These are phyloP conservation scores for Pleurotus cornucopiae DNA, from an alignment of 768 basidiomycete species.

Conservation along the genomic window DNA sequence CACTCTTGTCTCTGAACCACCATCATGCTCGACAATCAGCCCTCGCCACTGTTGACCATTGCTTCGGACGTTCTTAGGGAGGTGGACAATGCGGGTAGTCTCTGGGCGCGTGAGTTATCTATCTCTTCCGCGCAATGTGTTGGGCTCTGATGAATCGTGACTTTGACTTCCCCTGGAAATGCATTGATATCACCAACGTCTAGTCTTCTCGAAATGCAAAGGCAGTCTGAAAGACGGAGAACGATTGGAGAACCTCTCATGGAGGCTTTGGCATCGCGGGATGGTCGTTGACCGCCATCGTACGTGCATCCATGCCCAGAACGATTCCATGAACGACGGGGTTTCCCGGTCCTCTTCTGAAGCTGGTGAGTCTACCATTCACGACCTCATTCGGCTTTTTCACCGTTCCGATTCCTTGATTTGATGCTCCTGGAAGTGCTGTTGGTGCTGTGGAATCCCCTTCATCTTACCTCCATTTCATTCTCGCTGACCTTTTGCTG, in stretches of 20 bases:
- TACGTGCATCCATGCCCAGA: slow-evolving; percentile 13
- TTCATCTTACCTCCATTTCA: background rate
- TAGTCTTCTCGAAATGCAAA: slow-evolving; percentile 86
- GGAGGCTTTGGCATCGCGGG: slow-evolving; percentile 79
- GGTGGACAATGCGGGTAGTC: slow-evolving; percentile 61
- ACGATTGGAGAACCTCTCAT: slow-evolving; percentile 82
- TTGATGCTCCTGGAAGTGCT: background rate
- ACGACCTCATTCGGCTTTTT: background rate
- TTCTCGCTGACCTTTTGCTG: background rate
- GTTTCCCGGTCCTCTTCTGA: background rate
- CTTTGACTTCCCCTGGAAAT: too few species aligned
- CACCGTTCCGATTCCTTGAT: background rate
- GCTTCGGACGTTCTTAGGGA: slow-evolving; percentile 62
- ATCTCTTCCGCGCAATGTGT: background rate
- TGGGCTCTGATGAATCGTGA: too few species aligned
- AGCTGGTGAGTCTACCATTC: background rate
- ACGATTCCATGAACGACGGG: slow-evolving; percentile 11
- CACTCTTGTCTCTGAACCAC: slow-evolving; percentile 2
- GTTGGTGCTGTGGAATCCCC: background rate
- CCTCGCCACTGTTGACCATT: slow-evolving; percentile 65
- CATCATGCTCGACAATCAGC: slow-evolving; percentile 47
- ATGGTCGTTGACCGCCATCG: slow-evolving; percentile 30
- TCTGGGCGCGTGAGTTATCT: slow-evolving; percentile 60
- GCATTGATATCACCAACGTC: background rate
- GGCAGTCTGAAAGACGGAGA: slow-evolving; percentile 74